Base-by-base conservation (phyloP, 352 stramenopile species). In the Thalassiosira livingstoniorum region DNA sequence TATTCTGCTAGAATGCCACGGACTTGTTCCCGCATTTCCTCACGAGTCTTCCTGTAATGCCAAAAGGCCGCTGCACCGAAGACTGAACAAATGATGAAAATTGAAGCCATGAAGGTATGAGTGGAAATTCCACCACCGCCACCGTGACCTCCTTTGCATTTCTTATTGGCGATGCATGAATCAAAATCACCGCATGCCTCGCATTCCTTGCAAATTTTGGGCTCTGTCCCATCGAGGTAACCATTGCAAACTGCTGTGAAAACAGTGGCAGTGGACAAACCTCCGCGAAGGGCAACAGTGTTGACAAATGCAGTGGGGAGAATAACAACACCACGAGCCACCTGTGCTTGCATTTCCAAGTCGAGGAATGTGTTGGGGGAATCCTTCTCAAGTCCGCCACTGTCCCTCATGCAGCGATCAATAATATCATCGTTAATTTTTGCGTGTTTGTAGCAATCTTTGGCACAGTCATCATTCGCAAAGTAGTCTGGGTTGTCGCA, bases 1-100 rank as follows among this genome's bases (percentile, higher is more conserved):
- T 98, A 98, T 88, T 98, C 96, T 23, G 97, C 96, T 75, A 98
- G 83, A 69, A 98, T 98, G 57, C 96, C 97, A 75, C 95, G 94
- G 55, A 98, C 96, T 83, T 98, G 96, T 58, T 97, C 95, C 75
- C 96, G 95, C 97, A 98, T 98, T 83, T 98, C 94, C 58, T 93
- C 93, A 80, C 97, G 93, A 15, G 95, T 98, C 82, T 94, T 94
- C 42, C 96, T 95, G 85, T 94, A 98, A 88, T 98, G 97, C 37
- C 70, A 86, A 66, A 86, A 86, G 31, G 75, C 79, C 11, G 55
- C 45, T 58, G 62, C 57, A 27, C 79, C 79, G 31, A 82, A 75
- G 27, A 55, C 42, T 15, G 67, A 54, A 5, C 62, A 70, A 21
- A 82, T 66, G 10, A 82, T 27, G 15, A 82, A 37, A 45, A 98